Evolutionary conservation across 495 filamentous ascomycete genomes (phyloP).

Genomic region (Schizothecium vesticola): DNA sequence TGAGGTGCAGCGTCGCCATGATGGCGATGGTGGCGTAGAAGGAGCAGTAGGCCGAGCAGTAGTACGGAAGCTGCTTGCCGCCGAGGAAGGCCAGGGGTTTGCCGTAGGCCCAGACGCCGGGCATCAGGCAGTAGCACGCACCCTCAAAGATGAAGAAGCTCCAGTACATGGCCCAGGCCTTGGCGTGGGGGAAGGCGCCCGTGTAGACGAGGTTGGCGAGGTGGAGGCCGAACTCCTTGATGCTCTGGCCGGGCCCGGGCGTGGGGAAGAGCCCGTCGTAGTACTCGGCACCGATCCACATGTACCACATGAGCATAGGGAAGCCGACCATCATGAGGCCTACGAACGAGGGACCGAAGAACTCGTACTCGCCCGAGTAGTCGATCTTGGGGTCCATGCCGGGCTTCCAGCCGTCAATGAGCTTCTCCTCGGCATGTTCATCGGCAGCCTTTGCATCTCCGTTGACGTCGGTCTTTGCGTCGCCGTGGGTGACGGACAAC

Average conservation of each 20-base stretch:
- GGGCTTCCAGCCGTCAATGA: conserved; percentile 62
- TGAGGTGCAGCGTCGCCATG: conserved; percentile 64
- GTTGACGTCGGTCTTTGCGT: conserved; percentile 23
- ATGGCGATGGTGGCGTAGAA: conserved; percentile 81
- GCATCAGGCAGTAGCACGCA: conserved; percentile 72
- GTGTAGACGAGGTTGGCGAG: conserved; percentile 66
- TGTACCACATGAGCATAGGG: conserved; percentile 93
- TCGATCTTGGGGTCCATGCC: conserved; percentile 74
- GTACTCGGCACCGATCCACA: conserved; percentile 94
- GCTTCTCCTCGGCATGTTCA: conserved; percentile 24
- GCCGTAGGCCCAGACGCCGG: conserved; percentile 76
- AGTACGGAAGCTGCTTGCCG: conserved; percentile 82
- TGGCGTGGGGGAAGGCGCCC: conserved; percentile 70
- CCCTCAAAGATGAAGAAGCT: conserved; percentile 79
- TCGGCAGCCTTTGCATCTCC: conserved; percentile 24
- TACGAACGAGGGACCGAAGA: conserved; percentile 77
- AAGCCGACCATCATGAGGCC: conserved; percentile 85
- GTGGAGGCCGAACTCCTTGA: conserved; percentile 60
- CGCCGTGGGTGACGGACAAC: conserved; percentile 23
- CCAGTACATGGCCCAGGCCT: conserved; percentile 94
- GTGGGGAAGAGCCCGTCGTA: conserved; percentile 78
- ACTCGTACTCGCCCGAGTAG: conserved; percentile 76
- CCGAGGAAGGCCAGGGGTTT: conserved; percentile 79
- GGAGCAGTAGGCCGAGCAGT: conserved; percentile 82
- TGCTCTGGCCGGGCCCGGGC: conserved; percentile 59